A percentile compares a stretch with the other conserved stretches of the same genome.
Conservation (phyloP, 2,329 filamentous ascomycete species). For the Sclerotinia trifoliorum region DNA sequence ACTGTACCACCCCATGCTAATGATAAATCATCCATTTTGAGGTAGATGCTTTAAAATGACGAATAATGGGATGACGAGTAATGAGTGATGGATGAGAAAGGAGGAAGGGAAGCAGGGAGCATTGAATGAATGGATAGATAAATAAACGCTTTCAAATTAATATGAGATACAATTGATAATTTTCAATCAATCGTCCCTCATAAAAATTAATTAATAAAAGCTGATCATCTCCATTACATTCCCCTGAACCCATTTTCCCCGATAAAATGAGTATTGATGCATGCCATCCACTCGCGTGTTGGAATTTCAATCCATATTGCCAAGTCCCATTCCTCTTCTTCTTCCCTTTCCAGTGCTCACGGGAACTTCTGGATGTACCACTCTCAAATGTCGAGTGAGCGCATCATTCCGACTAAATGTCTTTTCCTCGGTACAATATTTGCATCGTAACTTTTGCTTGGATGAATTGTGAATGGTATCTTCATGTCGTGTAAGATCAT, state of each 20-base stretch:
- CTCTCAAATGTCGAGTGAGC: constrained; percentile 87
- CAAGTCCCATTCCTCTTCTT: constrained; percentile 29
- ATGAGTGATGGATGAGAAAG: too few species aligned
- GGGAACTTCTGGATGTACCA: constrained; percentile 87
- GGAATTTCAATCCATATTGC: neutral
- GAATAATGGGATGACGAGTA: too few species aligned
- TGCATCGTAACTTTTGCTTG: constrained; percentile 92
- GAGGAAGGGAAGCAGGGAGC: too few species aligned
- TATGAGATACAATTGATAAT: neutral
- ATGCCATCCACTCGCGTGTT: too few species aligned
- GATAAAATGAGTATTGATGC: too few species aligned
- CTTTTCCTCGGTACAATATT: constrained; percentile 93
- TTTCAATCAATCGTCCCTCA: neutral
- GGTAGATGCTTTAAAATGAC: too few species aligned
- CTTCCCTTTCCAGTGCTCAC: constrained; percentile 66
- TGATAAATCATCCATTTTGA: too few species aligned
- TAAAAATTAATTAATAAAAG: neutral
- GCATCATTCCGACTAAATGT: constrained; percentile 95
- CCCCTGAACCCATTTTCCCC: too few species aligned
- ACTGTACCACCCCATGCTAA: too few species aligned
- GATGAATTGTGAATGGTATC: constrained; percentile 95
- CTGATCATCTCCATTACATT: neutral
- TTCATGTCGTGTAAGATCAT: constrained; percentile 94
- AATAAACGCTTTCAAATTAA: neutral
- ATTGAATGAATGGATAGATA: neutral